Evolutionary conservation across 371 early-diverging fungal species (phyloP).

Genomic region (Saksenaea vasiformis): DNA sequence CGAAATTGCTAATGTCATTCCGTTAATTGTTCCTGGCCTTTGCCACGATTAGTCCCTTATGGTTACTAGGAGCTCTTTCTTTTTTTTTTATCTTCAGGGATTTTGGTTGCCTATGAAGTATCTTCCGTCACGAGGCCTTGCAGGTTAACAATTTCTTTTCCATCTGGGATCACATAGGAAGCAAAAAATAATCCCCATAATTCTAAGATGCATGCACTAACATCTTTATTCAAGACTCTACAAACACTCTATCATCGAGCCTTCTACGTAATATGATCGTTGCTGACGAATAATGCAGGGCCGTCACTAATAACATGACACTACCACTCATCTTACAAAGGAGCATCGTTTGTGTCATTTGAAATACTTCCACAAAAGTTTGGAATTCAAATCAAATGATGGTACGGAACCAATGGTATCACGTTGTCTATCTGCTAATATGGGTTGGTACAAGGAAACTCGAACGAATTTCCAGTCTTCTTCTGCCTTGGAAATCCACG

Average conservation of each 20-base stretch:
- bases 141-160: background rate
- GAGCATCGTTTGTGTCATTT: too few relatives aligned
- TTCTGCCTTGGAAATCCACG: too few relatives aligned
- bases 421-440: too few relatives aligned
- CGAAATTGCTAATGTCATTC: background rate
- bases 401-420: too few relatives aligned
- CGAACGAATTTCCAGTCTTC: too few relatives aligned
- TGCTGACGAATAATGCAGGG: background rate
- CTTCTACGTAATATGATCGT: background rate
- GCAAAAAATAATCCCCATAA: background rate
- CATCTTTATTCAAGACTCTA: background rate
- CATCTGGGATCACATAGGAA: background rate
- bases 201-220: background rate
- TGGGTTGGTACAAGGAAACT: too few relatives aligned
- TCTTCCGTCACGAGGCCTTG: background rate
- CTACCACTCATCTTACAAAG: background rate
- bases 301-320: background rate
- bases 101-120: background rate
- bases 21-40: background rate
- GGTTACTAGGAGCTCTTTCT: background rate
- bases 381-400: too few relatives aligned
- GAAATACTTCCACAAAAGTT: too few relatives aligned
- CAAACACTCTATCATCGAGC: background rate
- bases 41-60: conserved; percentile 4
- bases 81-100: background rate